Percentiles rank a stretch among this genome's conserved stretches.
phyloP scores from a whole-genome alignment of 345 rosid genomes.

The Excoecaria agallocha region DNA sequence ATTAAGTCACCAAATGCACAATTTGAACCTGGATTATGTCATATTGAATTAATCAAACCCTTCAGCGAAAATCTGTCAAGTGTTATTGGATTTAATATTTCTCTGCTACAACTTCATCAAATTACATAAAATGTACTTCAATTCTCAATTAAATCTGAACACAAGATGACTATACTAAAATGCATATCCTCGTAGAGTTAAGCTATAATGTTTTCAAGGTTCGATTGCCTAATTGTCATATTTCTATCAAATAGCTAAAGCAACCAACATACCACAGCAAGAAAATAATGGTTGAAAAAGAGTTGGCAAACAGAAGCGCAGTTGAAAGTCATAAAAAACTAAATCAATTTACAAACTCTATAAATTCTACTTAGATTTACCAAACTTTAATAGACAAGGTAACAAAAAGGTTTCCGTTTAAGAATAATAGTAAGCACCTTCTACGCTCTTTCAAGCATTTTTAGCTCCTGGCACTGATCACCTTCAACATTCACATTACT shows the following conservation, averaged over 20 bases:
- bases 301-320: too few species aligned
- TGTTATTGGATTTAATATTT: too few species aligned
- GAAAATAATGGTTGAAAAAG: not conserved
- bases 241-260: too few species aligned
- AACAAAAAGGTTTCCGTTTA: slow-evolving; percentile 41
- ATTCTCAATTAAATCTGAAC: too few species aligned
- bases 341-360: not conserved
- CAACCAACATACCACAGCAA: not conserved
- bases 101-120: too few species aligned
- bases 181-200: too few species aligned
- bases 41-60: slow-evolving; percentile 8
- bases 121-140: too few species aligned
- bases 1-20: slow-evolving; percentile 94
- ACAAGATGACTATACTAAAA: too few species aligned
- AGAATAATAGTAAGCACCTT: slow-evolving; percentile 52
- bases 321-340: not conserved
- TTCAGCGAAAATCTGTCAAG: not conserved
- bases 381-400: not conserved
- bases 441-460: slow-evolving; percentile 53
- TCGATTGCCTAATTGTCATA: too few species aligned
- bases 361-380: not conserved
- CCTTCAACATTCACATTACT: slow-evolving; percentile 15
- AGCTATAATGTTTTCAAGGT: too few species aligned
- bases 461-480: slow-evolving; percentile 30
- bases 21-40: slow-evolving; percentile 58